Conservation (phyloP, 2,329 filamentous ascomycete genomes). For the Cladophialophora bantiana region DNA sequence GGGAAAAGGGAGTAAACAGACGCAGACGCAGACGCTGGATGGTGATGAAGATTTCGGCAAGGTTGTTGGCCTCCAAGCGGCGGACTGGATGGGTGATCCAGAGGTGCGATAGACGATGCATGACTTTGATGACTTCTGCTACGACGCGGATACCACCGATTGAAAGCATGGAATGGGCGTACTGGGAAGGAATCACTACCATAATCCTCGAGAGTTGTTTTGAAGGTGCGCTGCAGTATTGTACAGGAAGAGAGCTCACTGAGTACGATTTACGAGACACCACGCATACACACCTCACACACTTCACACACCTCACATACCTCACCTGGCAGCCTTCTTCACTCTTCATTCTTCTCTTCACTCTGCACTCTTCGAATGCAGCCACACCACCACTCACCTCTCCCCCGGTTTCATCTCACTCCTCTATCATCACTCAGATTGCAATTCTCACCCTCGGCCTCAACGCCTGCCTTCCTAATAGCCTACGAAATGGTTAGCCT, state of each 20-base stretch:
- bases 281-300: neutral
- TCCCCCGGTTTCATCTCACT: neutral
- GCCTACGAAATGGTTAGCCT: slow-evolving; percentile 12
- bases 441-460: neutral
- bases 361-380: neutral
- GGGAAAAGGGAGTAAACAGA: slow-evolving; percentile 9
- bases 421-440: neutral
- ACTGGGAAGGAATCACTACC: neutral
- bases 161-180: slow-evolving; percentile 10
- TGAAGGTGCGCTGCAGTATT: neutral
- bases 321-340: neutral
- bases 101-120: slow-evolving; percentile 50
- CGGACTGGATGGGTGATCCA: slow-evolving; percentile 59
- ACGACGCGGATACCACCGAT: neutral
- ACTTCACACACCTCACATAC: neutral
- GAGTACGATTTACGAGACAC: neutral
- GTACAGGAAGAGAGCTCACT: neutral
- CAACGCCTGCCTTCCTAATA: neutral
- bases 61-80: slow-evolving; percentile 49
- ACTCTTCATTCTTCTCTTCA: neutral
- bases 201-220: slow-evolving; percentile 6
- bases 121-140: slow-evolving; percentile 16
- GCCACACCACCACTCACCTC: neutral
- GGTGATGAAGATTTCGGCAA: slow-evolving; percentile 42
- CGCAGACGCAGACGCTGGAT: slow-evolving; percentile 18